A percentile compares a stretch with the other conserved stretches of the same genome.
These are phyloP conservation scores for Paracoccidioides brasiliensis DNA, from an alignment of 2,329 filamentous ascomycete species.

Conservation along the genomic window DNA sequence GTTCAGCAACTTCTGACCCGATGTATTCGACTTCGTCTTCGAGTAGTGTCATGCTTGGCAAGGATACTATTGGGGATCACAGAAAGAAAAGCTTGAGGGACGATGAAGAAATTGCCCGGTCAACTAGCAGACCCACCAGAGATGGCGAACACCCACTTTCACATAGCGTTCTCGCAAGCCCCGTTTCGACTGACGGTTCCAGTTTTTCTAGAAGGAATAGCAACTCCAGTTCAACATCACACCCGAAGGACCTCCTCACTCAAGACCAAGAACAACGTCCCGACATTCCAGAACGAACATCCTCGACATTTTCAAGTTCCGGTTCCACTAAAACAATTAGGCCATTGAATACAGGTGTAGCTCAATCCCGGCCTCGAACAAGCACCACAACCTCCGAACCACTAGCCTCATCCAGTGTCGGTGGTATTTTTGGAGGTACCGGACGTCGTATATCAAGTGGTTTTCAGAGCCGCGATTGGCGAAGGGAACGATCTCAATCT, in stretches of 20 bases:
- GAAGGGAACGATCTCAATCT: conserved; percentile 22
- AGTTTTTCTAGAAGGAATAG: conserved; percentile 26
- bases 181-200: conserved; percentile 34
- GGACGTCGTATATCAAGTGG: conserved; percentile 24
- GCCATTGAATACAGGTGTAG: conserved; percentile 19
- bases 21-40: conserved; percentile 43
- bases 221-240: conserved; percentile 6
- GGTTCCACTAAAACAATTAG: conserved; percentile 35
- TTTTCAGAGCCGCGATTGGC: conserved; percentile 26
- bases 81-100: conserved; percentile 45
- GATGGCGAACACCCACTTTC: conserved; percentile 59
- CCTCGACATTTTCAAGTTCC: conserved; percentile 33
- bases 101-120: conserved; percentile 38
- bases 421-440: conserved; percentile 30
- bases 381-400: conserved; percentile 19
- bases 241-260: conserved; percentile 8
- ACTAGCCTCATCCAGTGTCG: conserved; percentile 21
- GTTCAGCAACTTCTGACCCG: conserved; percentile 41
- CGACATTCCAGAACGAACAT: conserved; percentile 25
- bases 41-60: conserved; percentile 42
- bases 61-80: conserved; percentile 34
- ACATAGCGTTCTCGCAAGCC: conserved; percentile 60
- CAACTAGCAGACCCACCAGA: conserved; percentile 29
- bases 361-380: conserved; percentile 14
- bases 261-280: conserved; percentile 23